Evolutionary conservation across 2,329 filamentous ascomycete species (phyloP), one percentile per base, ranked within the genome.

Genomic region (Beauveria rudraprayagi): DNA sequence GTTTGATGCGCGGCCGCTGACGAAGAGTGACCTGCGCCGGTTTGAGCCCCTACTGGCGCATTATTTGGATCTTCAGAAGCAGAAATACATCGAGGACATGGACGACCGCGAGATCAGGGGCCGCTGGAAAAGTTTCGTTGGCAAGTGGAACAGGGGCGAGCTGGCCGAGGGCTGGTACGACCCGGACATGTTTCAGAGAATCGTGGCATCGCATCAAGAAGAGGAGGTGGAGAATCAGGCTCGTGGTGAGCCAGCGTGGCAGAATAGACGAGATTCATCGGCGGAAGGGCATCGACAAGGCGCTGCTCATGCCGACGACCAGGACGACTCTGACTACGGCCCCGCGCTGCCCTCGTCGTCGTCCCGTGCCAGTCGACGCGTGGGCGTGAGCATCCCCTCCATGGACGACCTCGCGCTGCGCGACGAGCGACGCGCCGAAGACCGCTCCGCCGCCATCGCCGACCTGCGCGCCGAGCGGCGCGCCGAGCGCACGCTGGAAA

Each of bases 161-260:
- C 79, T 97, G 65, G 88, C 90, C 5, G 88, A 93, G 73, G 91
- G 91, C 52, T 99, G 93, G 93, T 99, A 97, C 74, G 91, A 95
- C 70, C 89, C 92, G 8, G 83, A 83, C 62, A 89, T 86, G 65
- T 84, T 90, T 63, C 66, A 68, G 41, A 70, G 72, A 26, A 72
- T 76, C 9, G 65, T 71, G 34, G 71, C 72, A 10, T 72, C 67
- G 65, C 63, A 62, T 1, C 56, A 64, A 14, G 62, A 50, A 57
- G 50, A 51, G 10, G 41, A 53, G 9, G 4, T 26, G 11, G 48
- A 47, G 3, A 19, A 37, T 3, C 48, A 24, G 2, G 7, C 17
- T 5, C 14, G 10, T 8, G 62, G 54, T 62, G 40, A 30, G 40
- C 7, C 50, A 56, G 26, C 30, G 30, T 53, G 55, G 52, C 58